phyloP scores from a whole-genome alignment of 2,329 filamentous ascomycete species.

The Cytospora paraplurivora region DNA sequence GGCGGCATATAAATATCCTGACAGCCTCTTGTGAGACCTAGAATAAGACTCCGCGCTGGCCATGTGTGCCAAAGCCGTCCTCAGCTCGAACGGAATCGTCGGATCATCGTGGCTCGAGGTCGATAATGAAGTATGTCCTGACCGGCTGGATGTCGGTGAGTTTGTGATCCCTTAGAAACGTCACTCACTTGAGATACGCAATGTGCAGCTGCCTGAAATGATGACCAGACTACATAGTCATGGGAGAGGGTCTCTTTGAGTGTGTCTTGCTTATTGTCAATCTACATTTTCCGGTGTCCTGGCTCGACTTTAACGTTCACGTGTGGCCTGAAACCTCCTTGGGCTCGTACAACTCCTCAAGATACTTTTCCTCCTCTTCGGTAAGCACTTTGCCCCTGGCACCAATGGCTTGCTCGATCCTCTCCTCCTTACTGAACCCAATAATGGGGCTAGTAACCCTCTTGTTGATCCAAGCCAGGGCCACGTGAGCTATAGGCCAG shows the following conservation, averaged over 20 bases:
- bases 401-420: slow-evolving; percentile 64
- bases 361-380: slow-evolving; percentile 60
- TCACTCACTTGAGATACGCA: no score
- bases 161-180: no score
- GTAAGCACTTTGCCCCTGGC: slow-evolving; percentile 51
- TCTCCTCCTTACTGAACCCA: slow-evolving; percentile 58
- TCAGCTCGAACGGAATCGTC: no score
- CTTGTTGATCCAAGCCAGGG: slow-evolving; percentile 63
- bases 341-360: slow-evolving; percentile 64
- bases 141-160: no score
- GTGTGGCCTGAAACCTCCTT: slow-evolving; percentile 48
- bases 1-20: no score
- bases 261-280: no score
- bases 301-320: slow-evolving; percentile 9
- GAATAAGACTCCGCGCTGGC: no score
- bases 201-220: no score
- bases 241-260: not conserved
- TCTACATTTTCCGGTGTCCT: not conserved
- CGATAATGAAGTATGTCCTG: no score
- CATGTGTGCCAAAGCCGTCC: no score
- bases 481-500: slow-evolving; percentile 63
- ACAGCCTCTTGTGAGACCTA: no score
- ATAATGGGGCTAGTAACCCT: slow-evolving; percentile 60
- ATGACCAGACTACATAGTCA: not conserved
- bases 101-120: no score